Conservation (phyloP, 371 early-diverging fungal species). For the Apophysomyces elegans region DNA sequence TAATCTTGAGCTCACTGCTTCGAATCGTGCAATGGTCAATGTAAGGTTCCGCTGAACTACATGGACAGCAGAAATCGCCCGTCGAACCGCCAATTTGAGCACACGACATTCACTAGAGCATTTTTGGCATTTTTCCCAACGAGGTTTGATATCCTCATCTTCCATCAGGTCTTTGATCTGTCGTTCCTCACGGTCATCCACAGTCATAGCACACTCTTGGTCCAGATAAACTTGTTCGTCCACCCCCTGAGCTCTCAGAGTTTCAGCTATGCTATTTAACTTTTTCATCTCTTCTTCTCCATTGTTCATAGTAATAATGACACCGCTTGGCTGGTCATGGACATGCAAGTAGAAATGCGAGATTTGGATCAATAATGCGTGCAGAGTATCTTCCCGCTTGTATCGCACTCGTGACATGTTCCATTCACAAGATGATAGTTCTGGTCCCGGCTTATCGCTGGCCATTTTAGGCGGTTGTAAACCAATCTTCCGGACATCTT, state of each 20-base stretch:
- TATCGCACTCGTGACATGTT: constrained; percentile 39
- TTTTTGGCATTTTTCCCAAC: constrained; percentile 26
- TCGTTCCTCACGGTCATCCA: constrained; percentile 34
- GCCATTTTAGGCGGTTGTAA: constrained; percentile 25
- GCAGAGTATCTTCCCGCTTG: constrained; percentile 39
- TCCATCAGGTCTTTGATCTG: constrained; percentile 27
- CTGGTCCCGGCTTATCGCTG: constrained; percentile 1
- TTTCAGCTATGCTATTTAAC: constrained; percentile 38
- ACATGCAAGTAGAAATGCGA: constrained; percentile 33
- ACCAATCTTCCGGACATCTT: constrained; percentile 43
- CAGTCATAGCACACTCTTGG: constrained; percentile 45
- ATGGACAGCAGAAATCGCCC: constrained; percentile 41
- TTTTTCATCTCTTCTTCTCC: constrained; percentile 32
- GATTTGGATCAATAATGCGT: constrained; percentile 46
- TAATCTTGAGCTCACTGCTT: constrained; percentile 47
- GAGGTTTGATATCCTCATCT: constrained; percentile 8
- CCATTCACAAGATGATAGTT: constrained; percentile 15
- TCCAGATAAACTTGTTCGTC: constrained; percentile 30
- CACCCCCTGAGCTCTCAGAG: constrained; percentile 23
- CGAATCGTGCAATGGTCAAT: constrained; percentile 45
- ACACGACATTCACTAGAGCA: constrained; percentile 16
- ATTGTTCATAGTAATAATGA: constrained; percentile 26
- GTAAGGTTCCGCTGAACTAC: constrained; percentile 30
- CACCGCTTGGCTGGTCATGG: constrained; percentile 12
- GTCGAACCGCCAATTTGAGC: constrained; percentile 29